phyloP scores from a whole-genome alignment of 2,329 filamentous ascomycete genomes.

The Calonectria montana region DNA sequence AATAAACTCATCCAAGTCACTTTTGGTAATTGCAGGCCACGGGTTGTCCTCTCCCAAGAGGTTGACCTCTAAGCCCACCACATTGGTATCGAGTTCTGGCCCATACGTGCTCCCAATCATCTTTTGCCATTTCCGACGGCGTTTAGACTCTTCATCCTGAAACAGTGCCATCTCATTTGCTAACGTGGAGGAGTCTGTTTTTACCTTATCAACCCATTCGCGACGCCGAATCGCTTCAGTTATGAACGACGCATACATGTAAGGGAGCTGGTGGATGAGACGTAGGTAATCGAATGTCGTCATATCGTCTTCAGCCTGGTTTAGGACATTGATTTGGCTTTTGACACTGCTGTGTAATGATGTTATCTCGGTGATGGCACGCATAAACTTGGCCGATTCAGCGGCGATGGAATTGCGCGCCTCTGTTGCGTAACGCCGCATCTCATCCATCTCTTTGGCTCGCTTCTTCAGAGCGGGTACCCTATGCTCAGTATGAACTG shows the following conservation, averaged over 20 bases:
- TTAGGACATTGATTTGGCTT: constrained; percentile 76
- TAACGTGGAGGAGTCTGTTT: constrained; percentile 84
- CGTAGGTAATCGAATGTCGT: constrained; percentile 85
- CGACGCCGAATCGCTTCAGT: constrained; percentile 86
- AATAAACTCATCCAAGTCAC: constrained; percentile 82
- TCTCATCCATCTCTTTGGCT: constrained; percentile 69
- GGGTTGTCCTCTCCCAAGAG: constrained; percentile 80
- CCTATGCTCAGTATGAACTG: constrained; percentile 71
- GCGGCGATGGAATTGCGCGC: constrained; percentile 75
- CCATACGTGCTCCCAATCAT: constrained; percentile 81
- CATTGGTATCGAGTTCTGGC: constrained; percentile 74
- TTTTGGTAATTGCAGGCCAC: constrained; percentile 82
- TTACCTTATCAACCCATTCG: constrained; percentile 94
- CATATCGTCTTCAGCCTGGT: constrained; percentile 79
- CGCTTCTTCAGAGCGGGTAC: constrained; percentile 69
- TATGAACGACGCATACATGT: constrained; percentile 89
- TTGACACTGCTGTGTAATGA: constrained; percentile 79
- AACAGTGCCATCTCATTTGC: constrained; percentile 94
- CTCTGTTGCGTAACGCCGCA: constrained; percentile 69
- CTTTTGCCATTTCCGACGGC: constrained; percentile 91
- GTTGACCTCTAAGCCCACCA: constrained; percentile 86
- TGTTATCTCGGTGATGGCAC: constrained; percentile 83
- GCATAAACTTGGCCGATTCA: constrained; percentile 80
- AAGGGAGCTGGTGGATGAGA: constrained; percentile 84
- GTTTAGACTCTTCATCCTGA: constrained; percentile 90